Evolutionary conservation across 208 protist genomes (phyloP).

Genomic region (Trypanosoma mega): DNA sequence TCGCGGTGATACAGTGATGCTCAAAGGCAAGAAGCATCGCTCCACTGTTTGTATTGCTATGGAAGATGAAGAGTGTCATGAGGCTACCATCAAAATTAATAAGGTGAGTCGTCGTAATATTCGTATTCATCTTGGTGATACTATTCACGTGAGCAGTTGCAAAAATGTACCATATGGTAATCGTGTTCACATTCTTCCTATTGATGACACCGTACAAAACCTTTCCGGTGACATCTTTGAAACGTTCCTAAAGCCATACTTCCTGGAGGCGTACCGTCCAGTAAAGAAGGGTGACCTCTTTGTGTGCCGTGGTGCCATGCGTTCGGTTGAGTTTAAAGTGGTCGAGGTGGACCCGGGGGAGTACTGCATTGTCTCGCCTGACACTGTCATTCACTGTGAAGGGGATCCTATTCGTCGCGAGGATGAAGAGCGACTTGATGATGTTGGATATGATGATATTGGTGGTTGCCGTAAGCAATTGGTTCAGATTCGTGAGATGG

Average conservation of each 20-base stretch:
- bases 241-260: conserved; percentile 99
- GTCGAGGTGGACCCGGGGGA: conserved; percentile 98
- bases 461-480: conserved; percentile 99
- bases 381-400: conserved; percentile 99
- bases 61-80: conserved; percentile 90
- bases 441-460: conserved; percentile 99
- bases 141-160: conserved; percentile 96
- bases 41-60: conserved; percentile 98
- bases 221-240: conserved; percentile 99
- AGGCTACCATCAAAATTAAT: conserved; percentile 99
- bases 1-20: conserved; percentile 96
- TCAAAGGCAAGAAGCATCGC: conserved; percentile 99
- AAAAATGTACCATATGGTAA: conserved; percentile 98
- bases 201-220: conserved; percentile 99
- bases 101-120: conserved; percentile 99
- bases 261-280: conserved; percentile 99
- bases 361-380: conserved; percentile 98
- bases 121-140: conserved; percentile 97
- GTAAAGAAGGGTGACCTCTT: conserved; percentile 99
- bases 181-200: conserved; percentile 98
- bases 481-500: conserved; percentile 98
- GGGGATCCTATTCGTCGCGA: conserved; percentile 99
- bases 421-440: conserved; percentile 98
- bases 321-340: conserved; percentile 99
- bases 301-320: conserved; percentile 96